Conservation (phyloP, 2,329 filamentous ascomycete species). For the Geosmithia flava region DNA sequence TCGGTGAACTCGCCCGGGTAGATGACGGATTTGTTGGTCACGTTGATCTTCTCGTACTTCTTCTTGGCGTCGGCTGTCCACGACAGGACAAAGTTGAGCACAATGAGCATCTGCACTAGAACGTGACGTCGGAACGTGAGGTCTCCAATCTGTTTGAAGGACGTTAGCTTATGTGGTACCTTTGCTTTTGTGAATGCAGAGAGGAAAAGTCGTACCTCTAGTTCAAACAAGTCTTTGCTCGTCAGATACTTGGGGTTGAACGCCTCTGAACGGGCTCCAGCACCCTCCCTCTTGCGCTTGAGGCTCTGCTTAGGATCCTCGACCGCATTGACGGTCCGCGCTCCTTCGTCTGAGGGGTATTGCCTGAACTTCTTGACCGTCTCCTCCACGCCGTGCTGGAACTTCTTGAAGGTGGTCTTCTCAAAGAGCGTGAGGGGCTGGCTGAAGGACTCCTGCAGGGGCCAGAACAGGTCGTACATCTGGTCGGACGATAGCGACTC, state of each 20-base stretch:
- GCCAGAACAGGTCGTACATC: slow-evolving; percentile 90
- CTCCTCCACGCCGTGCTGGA: slow-evolving; percentile 64
- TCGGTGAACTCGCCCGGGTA: slow-evolving; percentile 69
- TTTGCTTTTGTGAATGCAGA: slow-evolving; percentile 53
- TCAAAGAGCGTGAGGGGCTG: slow-evolving; percentile 78
- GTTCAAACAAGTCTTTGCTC: slow-evolving; percentile 89
- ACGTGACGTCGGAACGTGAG: slow-evolving; percentile 89
- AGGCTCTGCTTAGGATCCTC: slow-evolving; percentile 52
- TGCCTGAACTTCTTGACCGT: slow-evolving; percentile 42
- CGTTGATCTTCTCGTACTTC: slow-evolving; percentile 54
- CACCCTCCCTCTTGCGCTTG: slow-evolving; percentile 57
- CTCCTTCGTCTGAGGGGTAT: slow-evolving; percentile 33
- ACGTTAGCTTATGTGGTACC: background rate
- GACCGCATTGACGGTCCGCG: slow-evolving; percentile 33
- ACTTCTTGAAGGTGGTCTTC: slow-evolving; percentile 57
- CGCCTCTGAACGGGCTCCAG: slow-evolving; percentile 26
- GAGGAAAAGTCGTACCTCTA: slow-evolving; percentile 58
- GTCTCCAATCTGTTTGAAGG: slow-evolving; percentile 63
- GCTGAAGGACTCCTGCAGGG: slow-evolving; percentile 81
- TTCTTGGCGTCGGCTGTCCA: slow-evolving; percentile 72
- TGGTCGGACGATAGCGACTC: slow-evolving; percentile 44
- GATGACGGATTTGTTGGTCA: slow-evolving; percentile 75
- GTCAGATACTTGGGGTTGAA: slow-evolving; percentile 99
- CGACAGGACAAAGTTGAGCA: slow-evolving; percentile 91
- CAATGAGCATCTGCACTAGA: slow-evolving; percentile 85